Evolutionary conservation across 2,329 filamentous ascomycete genomes (phyloP).

Genomic region (Mycogone perniciosa): DNA sequence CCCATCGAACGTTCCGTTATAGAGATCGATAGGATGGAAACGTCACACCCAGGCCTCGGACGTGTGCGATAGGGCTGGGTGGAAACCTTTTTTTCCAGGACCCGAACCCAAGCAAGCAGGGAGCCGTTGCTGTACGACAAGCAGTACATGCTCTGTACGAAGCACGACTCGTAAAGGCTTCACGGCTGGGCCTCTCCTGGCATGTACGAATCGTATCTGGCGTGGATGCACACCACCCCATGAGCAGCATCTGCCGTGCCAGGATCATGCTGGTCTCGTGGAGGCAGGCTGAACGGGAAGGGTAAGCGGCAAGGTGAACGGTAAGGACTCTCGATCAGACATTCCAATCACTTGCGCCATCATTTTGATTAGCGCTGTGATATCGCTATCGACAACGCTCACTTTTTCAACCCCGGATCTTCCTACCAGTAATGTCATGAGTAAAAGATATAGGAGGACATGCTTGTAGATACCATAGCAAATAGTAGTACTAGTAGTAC

Average conservation of each 20-base stretch:
- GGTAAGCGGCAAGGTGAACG: neutral
- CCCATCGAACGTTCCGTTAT: no score
- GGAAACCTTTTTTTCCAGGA: neutral
- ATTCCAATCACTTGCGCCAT: no score
- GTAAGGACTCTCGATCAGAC: neutral
- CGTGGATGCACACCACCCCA: conserved; percentile 19
- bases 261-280: conserved; percentile 23
- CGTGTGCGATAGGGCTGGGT: neutral
- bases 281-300: conserved; percentile 9
- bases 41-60: no score
- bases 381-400: neutral
- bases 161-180: no score
- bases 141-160: no score
- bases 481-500: no score
- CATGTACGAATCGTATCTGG: conserved; percentile 12
- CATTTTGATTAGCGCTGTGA: neutral
- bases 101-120: neutral
- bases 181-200: no score
- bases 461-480: no score
- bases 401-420: neutral
- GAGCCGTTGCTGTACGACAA: neutral
- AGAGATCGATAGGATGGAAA: no score
- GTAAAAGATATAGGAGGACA: no score
- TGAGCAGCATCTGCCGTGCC: conserved; percentile 21
- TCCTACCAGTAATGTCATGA: no score